Evolutionary conservation across 2,329 filamentous ascomycete genomes (phyloP).

Genomic region (Colletotrichum falcatum): DNA sequence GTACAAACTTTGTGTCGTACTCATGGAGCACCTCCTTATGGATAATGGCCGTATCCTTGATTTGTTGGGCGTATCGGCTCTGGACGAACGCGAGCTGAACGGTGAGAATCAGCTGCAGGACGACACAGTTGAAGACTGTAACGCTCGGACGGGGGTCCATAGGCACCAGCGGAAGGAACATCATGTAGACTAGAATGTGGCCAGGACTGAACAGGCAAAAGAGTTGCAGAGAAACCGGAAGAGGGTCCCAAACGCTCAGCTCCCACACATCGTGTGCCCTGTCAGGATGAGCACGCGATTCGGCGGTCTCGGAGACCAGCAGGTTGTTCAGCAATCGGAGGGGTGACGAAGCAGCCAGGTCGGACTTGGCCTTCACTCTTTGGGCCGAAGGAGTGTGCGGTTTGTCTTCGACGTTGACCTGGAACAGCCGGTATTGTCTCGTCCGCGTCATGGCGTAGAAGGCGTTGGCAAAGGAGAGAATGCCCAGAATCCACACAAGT

Average conservation of each 20-base stretch:
- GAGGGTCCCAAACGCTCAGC: constrained; percentile 91
- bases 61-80: constrained; percentile 82
- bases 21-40: constrained; percentile 94
- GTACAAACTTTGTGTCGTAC: constrained; percentile 96
- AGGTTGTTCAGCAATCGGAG: constrained; percentile 78
- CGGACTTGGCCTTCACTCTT: constrained; percentile 89
- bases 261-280: constrained; percentile 93
- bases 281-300: constrained; percentile 86
- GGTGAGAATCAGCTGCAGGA: constrained; percentile 81
- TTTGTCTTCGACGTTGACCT: constrained; percentile 80
- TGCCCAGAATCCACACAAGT: constrained; percentile 75
- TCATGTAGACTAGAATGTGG: constrained; percentile 90
- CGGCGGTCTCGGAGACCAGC: constrained; percentile 77
- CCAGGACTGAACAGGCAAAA: constrained; percentile 94
- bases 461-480: constrained; percentile 79
- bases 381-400: constrained; percentile 87
- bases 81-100: constrained; percentile 81
- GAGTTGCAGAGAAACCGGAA: constrained; percentile 82
- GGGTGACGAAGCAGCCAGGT: constrained; percentile 82
- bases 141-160: constrained; percentile 86
- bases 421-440: constrained; percentile 91
- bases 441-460: constrained; percentile 84
- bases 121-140: constrained; percentile 84
- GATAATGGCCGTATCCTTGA: constrained; percentile 85
- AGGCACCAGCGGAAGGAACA: constrained; percentile 83